Evolutionary conservation across 192 early-diverging fungal genomes (phyloP).

Genomic region (Piromyces finnis): DNA sequence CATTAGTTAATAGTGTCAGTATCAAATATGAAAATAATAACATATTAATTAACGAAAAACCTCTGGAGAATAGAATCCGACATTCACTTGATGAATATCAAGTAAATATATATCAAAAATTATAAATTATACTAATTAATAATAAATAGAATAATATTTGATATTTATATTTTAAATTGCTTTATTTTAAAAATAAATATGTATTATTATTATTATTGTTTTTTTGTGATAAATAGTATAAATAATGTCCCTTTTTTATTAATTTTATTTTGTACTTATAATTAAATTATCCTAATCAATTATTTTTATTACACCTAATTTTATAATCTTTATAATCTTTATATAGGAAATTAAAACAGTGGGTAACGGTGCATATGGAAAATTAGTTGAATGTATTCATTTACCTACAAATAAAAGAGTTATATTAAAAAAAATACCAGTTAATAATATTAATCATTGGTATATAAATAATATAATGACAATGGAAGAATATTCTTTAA

Average conservation of each 20-base stretch:
- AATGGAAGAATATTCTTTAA: background rate
- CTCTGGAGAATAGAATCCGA: background rate
- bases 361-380: background rate
- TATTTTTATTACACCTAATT: no score
- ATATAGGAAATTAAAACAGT: background rate
- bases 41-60: background rate
- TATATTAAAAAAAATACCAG: background rate
- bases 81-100: background rate
- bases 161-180: no score
- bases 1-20: background rate
- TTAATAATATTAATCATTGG: background rate
- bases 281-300: no score
- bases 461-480: background rate
- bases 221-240: no score
- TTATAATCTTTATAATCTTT: no score
- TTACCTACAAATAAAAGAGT: background rate
- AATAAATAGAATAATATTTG: no score
- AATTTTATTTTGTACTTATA: no score
- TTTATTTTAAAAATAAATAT: no score
- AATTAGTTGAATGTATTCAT: background rate
- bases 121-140: no score
- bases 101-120: background rate
- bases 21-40: background rate
- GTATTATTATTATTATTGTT: no score
- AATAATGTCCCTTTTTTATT: no score